phyloP scores from a whole-genome alignment of 192 early-diverging fungal genomes.

The Linnemannia elongata region DNA sequence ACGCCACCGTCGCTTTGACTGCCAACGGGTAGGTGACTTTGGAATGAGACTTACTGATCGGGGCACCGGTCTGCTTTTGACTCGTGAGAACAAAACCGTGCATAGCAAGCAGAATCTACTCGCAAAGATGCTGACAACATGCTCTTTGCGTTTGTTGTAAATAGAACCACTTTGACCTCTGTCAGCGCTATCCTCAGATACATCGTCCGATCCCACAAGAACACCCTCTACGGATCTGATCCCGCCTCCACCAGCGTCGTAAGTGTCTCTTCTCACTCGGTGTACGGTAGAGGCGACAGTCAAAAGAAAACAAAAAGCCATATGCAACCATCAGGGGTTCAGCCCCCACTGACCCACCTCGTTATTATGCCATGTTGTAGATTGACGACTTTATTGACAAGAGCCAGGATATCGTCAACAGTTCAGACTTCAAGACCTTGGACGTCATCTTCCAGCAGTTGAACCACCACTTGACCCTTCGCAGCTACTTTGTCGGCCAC shows the following conservation, averaged over 20 bases:
- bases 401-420: slow-evolving; percentile 71
- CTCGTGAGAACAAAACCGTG: neutral
- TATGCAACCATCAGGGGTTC: neutral
- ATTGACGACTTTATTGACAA: slow-evolving; percentile 83
- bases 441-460: slow-evolving; percentile 76
- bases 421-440: slow-evolving; percentile 79
- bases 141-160: neutral
- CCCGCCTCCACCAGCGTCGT: slow-evolving; percentile 47
- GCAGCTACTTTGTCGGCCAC: slow-evolving; percentile 88
- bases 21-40: slow-evolving; percentile 35
- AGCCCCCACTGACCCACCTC: neutral
- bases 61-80: neutral
- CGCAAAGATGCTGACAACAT: neutral
- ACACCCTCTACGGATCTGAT: slow-evolving; percentile 50
- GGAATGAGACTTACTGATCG: neutral
- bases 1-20: slow-evolving; percentile 35
- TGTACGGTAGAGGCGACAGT: neutral
- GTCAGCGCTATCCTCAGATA: slow-evolving; percentile 49
- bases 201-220: slow-evolving; percentile 51
- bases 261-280: neutral
- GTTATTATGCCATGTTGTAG: slow-evolving; percentile 17
- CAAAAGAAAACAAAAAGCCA: neutral
- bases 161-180: slow-evolving; percentile 40
- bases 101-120: neutral
- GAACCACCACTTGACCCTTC: slow-evolving; percentile 87